These are phyloP conservation scores for Penicillium bovifimosum DNA, from an alignment of 495 filamentous ascomycete genomes.

Conservation along the genomic window DNA sequence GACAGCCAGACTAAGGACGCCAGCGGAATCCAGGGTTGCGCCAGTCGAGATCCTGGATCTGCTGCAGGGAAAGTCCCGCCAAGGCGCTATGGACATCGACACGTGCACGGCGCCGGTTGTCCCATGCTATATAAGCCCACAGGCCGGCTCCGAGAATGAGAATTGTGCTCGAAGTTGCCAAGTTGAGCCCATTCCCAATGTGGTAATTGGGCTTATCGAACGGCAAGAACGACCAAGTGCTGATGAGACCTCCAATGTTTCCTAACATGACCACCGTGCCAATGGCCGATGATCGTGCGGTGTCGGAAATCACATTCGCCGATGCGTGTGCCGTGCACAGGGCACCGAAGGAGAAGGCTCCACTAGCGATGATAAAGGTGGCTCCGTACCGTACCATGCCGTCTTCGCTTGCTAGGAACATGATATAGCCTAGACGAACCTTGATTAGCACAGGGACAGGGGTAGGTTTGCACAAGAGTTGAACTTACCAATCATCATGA, in stretches of 20 bases:
- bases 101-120: constrained; percentile 54
- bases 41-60: constrained; percentile 68
- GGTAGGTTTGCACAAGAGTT: too few relatives aligned
- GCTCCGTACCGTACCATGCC: constrained; percentile 60
- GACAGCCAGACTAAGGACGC: constrained; percentile 38
- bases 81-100: constrained; percentile 51
- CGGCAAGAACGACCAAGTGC: constrained; percentile 64
- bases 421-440: constrained; percentile 48
- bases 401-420: constrained; percentile 58
- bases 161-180: constrained; percentile 53
- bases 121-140: constrained; percentile 56
- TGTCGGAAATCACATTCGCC: constrained; percentile 68
- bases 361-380: constrained; percentile 60
- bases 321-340: constrained; percentile 60
- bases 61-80: constrained; percentile 45
- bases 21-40: constrained; percentile 62
- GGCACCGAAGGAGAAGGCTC: constrained; percentile 52
- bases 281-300: constrained; percentile 59
- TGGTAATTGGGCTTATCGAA: constrained; percentile 62
- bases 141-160: constrained; percentile 43
- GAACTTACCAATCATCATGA: constrained; percentile 52
- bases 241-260: constrained; percentile 65
- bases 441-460: not conserved
- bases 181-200: constrained; percentile 68
- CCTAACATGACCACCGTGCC: constrained; percentile 66